Evolutionary conservation across 2,329 filamentous ascomycete genomes (phyloP), one percentile per base, ranked within the genome.

Genomic region (Ilyonectria mors-panacis): DNA sequence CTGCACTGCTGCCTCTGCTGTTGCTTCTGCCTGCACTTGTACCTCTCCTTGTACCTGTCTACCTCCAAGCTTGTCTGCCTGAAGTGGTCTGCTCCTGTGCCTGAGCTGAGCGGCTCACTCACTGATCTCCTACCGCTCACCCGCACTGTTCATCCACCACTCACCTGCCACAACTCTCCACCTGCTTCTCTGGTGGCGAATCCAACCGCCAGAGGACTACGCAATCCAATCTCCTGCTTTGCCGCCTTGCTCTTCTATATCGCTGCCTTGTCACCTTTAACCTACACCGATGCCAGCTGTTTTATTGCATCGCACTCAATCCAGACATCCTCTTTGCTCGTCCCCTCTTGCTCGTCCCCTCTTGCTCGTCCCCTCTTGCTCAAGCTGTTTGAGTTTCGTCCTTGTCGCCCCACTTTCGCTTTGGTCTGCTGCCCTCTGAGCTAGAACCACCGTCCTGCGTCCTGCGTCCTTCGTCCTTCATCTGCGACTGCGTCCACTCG

Each of bases 81-180:
- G 63, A 44, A 42, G 33, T 59, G 64, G 59, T 51, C 23, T 44
- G 45, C 50, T 61, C 45, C 56, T 60, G 63, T 68, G 68, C 70
- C 66, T 71, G 68, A 64, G 65, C 65, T 67, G 48, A 48, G 51
- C 57, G 45, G 35, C 67, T 57, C 65, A 54, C 37, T 42, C 48
- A 63, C 60, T 75, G 66, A 72, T 69, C 67, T 73, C 66, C 67
- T 65, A 56, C 64, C 68, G 58, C 57, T 37, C 60, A 57, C 59
- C 17, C 35, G 55, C 59, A 53, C 55, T 53, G 45, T 39, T 48
- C 59, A 42, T 56, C 35, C 35, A 37, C 33, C 35, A 39, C 39
- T 37, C 51, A 21, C 48, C 50, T 35, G 30, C 50, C 30, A 23
- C 50, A 33, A 53, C 50, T 21, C 64, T 58, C 56, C 53, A 58